These are phyloP conservation scores for Verticillium dahliae DNA, from an alignment of 2,329 filamentous ascomycete genomes.

Conservation along the genomic window DNA sequence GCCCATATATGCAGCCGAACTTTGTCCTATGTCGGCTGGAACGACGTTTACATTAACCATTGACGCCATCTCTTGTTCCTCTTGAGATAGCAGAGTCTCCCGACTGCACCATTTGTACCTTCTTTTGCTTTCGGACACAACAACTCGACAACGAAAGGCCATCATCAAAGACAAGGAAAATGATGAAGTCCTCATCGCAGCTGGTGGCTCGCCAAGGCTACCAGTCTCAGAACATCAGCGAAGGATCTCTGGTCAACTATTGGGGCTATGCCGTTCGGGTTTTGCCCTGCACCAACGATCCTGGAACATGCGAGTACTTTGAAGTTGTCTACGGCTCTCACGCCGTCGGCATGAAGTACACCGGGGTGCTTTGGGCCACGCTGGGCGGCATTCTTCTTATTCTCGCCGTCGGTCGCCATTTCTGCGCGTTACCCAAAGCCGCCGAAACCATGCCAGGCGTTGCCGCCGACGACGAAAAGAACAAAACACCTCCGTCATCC, in stretches of 20 bases:
- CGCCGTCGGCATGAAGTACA: slow-evolving; percentile 42
- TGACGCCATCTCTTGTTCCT: no score
- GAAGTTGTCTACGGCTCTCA: slow-evolving; percentile 44
- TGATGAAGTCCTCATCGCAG: slow-evolving; percentile 3
- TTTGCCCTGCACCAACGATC: slow-evolving; percentile 37
- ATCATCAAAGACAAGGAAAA: background rate
- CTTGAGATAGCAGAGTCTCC: no score
- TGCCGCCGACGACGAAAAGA: slow-evolving; percentile 9
- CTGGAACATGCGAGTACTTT: slow-evolving; percentile 42
- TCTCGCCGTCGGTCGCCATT: slow-evolving; percentile 28
- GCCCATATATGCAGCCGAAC: no score
- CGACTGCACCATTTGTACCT: no score
- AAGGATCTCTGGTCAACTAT: slow-evolving; percentile 25
- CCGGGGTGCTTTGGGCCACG: slow-evolving; percentile 42
- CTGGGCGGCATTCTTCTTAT: slow-evolving; percentile 34
- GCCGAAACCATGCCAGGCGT: slow-evolving; percentile 6
- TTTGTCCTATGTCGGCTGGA: no score
- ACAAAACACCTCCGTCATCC: slow-evolving; percentile 5
- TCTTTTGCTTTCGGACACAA: no score
- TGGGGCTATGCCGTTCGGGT: slow-evolving; percentile 40
- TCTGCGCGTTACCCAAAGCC: slow-evolving; percentile 7
- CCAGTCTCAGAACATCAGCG: slow-evolving; percentile 31
- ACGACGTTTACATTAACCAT: no score
- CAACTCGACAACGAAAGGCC: no score
- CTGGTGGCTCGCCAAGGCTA: slow-evolving; percentile 25